A percentile compares a stretch with the other conserved stretches of the same genome.
Conservation (phyloP, 75 land plant species). For the Sequoiadendron giganteum region DNA sequence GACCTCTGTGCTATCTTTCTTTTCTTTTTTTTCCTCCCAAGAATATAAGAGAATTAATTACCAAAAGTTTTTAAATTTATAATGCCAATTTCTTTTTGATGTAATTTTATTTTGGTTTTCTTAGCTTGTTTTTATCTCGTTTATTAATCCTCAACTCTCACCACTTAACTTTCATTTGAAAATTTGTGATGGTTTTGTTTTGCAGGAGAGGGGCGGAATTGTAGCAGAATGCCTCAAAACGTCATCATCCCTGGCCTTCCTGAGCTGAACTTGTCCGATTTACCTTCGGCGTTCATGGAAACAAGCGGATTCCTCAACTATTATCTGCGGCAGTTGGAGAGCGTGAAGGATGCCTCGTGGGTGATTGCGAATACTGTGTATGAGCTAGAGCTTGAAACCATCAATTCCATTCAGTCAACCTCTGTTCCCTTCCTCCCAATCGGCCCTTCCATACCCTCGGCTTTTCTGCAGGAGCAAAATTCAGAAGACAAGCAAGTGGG, state of each 20-base stretch:
- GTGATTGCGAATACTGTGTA: slow-evolving; percentile 2
- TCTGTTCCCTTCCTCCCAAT: background rate
- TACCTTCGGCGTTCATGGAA: background rate
- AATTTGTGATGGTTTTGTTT: background rate
- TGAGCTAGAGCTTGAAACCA: background rate
- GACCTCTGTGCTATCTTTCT: background rate
- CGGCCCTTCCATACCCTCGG: background rate
- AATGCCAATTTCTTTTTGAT: too few species aligned
- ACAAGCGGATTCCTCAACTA: background rate
- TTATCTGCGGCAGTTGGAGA: background rate
- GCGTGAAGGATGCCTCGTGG: background rate
- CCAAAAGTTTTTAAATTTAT: too few species aligned
- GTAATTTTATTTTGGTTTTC: too few species aligned
- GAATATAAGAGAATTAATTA: too few species aligned
- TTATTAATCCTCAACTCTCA: too few species aligned
- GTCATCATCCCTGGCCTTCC: background rate
- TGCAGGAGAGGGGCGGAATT: background rate
- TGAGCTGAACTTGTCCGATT: background rate
- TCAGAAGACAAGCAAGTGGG: background rate
- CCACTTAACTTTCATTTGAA: background rate
- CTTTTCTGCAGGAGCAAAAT: background rate
- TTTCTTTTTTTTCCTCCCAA: too few species aligned
- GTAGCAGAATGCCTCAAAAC: background rate
- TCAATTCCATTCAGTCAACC: background rate
- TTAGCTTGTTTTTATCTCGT: too few species aligned